Conservation (phyloP, 2,329 filamentous ascomycete species). For the Periconia sp. region DNA sequence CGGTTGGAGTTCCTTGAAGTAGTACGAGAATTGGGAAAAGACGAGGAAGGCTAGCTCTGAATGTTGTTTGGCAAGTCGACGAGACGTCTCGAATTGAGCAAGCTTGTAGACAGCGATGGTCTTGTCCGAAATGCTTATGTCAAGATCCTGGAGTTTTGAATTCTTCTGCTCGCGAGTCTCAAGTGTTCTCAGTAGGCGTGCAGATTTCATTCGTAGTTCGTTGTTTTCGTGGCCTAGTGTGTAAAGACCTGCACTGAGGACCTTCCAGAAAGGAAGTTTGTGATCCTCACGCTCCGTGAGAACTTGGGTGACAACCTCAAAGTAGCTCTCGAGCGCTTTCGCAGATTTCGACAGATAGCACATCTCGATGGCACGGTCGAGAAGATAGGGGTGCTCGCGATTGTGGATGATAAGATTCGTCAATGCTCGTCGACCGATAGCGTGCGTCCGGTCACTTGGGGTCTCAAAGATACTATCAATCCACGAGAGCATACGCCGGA, state of each 20-base stretch:
- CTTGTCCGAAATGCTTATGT: conserved; percentile 98
- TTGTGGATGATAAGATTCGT: conserved; percentile 92
- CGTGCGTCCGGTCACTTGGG: conserved; percentile 87
- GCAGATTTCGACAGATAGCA: conserved; percentile 83
- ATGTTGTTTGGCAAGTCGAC: conserved; percentile 85
- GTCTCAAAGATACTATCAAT: conserved; percentile 94
- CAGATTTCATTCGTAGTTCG: conserved; percentile 86
- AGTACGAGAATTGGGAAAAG: conserved; percentile 92
- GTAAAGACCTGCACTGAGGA: conserved; percentile 86
- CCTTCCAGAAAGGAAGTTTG: conserved; percentile 85
- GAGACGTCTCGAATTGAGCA: conserved; percentile 95
- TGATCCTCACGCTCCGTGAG: conserved; percentile 84
- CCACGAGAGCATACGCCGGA: conserved; percentile 92
- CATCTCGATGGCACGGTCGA: conserved; percentile 88
- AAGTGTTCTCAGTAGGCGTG: conserved; percentile 76
- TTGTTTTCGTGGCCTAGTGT: conserved; percentile 92
- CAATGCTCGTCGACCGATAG: conserved; percentile 85
- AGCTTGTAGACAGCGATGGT: conserved; percentile 98
- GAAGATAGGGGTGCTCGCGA: conserved; percentile 79
- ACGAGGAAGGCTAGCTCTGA: conserved; percentile 89
- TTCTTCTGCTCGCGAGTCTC: conserved; percentile 84
- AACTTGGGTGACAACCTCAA: conserved; percentile 88
- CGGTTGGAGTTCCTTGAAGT: conserved; percentile 86
- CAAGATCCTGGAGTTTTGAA: conserved; percentile 94
- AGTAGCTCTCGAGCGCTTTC: conserved; percentile 93